Evolutionary conservation across 139 green algal species (phyloP).

Genomic region (Gonium pectorale): DNA sequence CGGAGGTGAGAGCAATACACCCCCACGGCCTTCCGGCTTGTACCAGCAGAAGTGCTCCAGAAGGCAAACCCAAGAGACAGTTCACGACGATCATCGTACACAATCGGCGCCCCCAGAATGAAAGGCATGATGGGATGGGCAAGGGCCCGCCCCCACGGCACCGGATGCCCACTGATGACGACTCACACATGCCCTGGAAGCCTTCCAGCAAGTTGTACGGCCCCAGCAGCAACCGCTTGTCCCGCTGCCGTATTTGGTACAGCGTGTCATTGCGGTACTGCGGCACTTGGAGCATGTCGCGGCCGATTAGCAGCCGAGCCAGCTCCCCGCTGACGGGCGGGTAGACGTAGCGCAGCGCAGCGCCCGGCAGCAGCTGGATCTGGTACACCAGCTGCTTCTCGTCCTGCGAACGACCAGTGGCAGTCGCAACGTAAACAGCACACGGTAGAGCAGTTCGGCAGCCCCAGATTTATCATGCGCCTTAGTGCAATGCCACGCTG

Average conservation of each 20-base stretch:
- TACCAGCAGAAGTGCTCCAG: no score
- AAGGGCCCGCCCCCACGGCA: no score
- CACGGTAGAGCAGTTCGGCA: neutral
- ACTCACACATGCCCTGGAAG: conserved; percentile 42
- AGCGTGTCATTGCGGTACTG: conserved; percentile 29
- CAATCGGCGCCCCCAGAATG: neutral
- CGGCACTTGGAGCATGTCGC: conserved; percentile 28
- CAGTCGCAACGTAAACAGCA: neutral
- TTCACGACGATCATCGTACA: no score
- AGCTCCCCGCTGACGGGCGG: neutral
- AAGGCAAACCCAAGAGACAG: no score
- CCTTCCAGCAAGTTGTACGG: conserved; percentile 44
- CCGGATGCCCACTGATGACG: neutral
- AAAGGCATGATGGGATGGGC: no score
- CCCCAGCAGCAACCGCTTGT: conserved; percentile 18
- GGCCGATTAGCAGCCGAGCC: neutral
- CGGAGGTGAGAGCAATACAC: no score
- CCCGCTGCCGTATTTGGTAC: neutral
- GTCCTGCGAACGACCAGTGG: neutral
- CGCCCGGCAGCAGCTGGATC: conserved; percentile 28
- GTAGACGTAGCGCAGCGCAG: conserved; percentile 10
- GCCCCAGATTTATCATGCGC: neutral
- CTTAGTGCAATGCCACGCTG: neutral
- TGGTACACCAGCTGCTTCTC: conserved; percentile 30
- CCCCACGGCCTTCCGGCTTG: no score